Percentiles rank a stretch among this genome's conserved stretches.
phyloP scores from a whole-genome alignment of 108 stramenopile genomes.

The Conticribra guillardii region DNA sequence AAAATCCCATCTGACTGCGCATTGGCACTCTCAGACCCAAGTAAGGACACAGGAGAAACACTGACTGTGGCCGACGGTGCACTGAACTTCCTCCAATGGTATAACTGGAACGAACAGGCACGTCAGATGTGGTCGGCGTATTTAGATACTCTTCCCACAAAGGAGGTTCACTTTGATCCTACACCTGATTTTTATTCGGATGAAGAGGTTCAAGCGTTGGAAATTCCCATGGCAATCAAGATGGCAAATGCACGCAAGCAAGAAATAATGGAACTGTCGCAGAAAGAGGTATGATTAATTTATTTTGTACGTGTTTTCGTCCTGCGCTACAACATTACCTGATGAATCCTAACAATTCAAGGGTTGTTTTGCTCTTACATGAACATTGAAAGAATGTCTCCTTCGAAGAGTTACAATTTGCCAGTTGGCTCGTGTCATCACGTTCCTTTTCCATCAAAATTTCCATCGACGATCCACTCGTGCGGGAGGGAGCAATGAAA shows the following conservation, averaged over 20 bases:
- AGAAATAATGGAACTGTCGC: slow-evolving; percentile 40
- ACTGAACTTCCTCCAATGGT: slow-evolving; percentile 28
- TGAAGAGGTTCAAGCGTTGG: slow-evolving; percentile 61
- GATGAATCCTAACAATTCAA: background rate
- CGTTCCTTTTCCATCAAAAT: slow-evolving; percentile 58
- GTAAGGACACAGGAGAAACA: slow-evolving; percentile 34
- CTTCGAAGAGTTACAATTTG: slow-evolving; percentile 67
- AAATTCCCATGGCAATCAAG: slow-evolving; percentile 62
- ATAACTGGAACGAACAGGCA: slow-evolving; percentile 8
- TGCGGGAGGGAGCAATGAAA: slow-evolving; percentile 35
- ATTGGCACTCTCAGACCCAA: slow-evolving; percentile 66
- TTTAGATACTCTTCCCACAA: slow-evolving; percentile 22
- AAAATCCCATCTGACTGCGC: slow-evolving; percentile 70
- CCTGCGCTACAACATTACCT: background rate
- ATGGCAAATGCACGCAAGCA: slow-evolving; percentile 46
- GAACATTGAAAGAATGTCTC: slow-evolving; percentile 42
- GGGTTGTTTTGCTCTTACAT: background rate
- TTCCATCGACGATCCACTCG: slow-evolving; percentile 50
- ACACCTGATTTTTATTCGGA: slow-evolving; percentile 71
- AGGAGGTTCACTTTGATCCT: slow-evolving; percentile 44
- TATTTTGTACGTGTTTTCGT: too few species aligned
- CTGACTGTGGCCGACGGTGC: slow-evolving; percentile 56
- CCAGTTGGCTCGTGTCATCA: slow-evolving; percentile 65
- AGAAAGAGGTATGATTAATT: slow-evolving; percentile 26
- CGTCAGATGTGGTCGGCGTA: slow-evolving; percentile 21